These are phyloP conservation scores for Solanum bulbocastanum DNA, from an alignment of 257 asterid species.

Conservation along the genomic window DNA sequence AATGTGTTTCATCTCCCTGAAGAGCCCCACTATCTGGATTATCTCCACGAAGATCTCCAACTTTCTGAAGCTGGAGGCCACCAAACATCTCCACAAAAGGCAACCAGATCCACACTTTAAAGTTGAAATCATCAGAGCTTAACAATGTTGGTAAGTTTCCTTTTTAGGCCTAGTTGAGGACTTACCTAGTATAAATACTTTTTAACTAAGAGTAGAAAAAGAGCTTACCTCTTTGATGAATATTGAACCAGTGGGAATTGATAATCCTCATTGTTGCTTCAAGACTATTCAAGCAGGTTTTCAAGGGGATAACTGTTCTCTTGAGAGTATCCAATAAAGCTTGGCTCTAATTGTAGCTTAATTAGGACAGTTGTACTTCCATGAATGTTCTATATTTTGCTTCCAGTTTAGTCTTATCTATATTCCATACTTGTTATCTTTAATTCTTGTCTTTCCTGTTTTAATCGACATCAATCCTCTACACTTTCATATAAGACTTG, in stretches of 20 bases:
- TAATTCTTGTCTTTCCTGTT: not conserved
- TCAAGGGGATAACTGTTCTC: not conserved
- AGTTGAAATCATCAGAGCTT: not conserved
- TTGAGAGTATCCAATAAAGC: not conserved
- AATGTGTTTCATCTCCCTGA: not conserved
- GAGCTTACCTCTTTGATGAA: not conserved
- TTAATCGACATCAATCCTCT: not conserved
- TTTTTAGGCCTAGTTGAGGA: not conserved
- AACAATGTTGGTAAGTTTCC: not conserved
- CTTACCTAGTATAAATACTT: not conserved
- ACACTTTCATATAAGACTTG: not conserved
- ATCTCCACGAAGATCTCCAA: not conserved
- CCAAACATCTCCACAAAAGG: not conserved
- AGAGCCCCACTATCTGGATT: not conserved
- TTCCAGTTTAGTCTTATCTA: not conserved
- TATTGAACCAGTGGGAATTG: not conserved
- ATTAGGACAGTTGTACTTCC: not conserved
- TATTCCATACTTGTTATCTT: not conserved
- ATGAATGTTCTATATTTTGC: not conserved
- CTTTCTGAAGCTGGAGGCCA: not conserved
- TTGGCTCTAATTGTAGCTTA: not conserved
- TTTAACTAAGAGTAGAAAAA: not conserved
- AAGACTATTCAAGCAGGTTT: not conserved
- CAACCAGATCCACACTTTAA: not conserved
- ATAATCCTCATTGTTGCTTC: not conserved